Percentiles rank a stretch among this genome's conserved stretches.
These are phyloP conservation scores for Penstemon davidsonii DNA, from an alignment of 257 asterid genomes.

Conservation along the genomic window DNA sequence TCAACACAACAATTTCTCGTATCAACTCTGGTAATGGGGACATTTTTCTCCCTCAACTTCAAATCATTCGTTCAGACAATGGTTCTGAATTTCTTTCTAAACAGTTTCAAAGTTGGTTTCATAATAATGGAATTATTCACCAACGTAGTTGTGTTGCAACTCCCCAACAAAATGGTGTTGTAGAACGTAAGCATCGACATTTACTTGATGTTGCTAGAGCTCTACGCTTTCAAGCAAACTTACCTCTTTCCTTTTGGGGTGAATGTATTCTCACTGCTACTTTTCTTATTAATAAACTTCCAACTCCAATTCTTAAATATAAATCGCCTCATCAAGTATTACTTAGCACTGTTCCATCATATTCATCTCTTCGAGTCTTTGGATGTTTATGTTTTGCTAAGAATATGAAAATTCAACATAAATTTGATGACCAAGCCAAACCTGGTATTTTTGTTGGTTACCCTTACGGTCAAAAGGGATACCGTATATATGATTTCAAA, in stretches of 20 bases:
- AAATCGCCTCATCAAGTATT: neutral
- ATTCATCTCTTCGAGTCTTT: neutral
- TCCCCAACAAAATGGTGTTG: constrained; percentile 10
- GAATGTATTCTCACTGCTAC: constrained; percentile 4
- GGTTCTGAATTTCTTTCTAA: neutral
- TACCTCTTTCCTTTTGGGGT: constrained; percentile 4
- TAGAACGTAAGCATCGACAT: constrained; percentile 1
- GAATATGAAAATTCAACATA: constrained; percentile 7
- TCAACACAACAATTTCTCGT: neutral
- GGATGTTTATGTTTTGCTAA: constrained; percentile 7
- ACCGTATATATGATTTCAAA: neutral
- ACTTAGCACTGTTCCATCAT: neutral
- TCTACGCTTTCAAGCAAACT: neutral
- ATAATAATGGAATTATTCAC: neutral
- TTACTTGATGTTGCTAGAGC: neutral
- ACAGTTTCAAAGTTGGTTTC: constrained; percentile 7
- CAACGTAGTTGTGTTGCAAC: constrained; percentile 9
- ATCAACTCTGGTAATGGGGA: neutral
- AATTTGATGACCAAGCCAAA: neutral
- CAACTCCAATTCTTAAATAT: neutral
- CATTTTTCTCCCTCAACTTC: constrained; percentile 1
- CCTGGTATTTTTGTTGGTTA: neutral
- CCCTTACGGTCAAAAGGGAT: neutral
- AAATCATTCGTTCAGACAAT: neutral
- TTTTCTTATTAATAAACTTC: no score